Evolutionary conservation across 2,329 filamentous ascomycete genomes (phyloP).

Genomic region (Verticillium longisporum): DNA sequence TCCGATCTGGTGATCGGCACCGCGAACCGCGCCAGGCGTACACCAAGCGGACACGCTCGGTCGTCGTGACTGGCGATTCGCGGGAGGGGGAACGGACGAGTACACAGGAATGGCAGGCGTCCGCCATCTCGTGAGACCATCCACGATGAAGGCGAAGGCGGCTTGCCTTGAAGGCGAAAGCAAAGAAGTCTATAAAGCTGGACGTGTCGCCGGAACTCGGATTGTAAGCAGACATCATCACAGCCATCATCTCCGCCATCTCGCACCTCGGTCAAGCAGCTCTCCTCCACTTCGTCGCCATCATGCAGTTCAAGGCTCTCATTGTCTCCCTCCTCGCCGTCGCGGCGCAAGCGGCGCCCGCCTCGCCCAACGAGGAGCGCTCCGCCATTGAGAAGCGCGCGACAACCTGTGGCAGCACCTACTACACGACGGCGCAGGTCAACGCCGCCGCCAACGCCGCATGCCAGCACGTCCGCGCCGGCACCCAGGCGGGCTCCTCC

Average conservation of each 20-base stretch:
- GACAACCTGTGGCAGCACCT: constrained; percentile 43
- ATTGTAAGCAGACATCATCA: neutral
- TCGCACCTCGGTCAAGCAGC: neutral
- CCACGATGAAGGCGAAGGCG: neutral
- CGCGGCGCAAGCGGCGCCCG: constrained; percentile 7
- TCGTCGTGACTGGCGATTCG: neutral
- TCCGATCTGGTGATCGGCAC: constrained; percentile 7
- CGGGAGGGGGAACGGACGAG: neutral
- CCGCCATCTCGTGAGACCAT: neutral
- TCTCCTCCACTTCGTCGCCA: neutral
- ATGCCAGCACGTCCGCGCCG: constrained; percentile 40
- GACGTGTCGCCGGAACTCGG: neutral
- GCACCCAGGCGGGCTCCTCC: constrained; percentile 24
- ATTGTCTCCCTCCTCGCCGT: constrained; percentile 10
- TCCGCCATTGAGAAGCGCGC: constrained; percentile 27
- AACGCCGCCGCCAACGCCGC: constrained; percentile 42
- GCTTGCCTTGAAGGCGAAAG: neutral
- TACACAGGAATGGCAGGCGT: neutral
- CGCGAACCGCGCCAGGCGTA: constrained; percentile 1
- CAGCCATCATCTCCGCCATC: neutral
- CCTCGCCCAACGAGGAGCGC: constrained; percentile 19
- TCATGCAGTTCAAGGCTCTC: constrained; percentile 10
- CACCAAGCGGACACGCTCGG: constrained; percentile 3
- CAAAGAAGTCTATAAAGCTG: neutral
- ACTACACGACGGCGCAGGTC: constrained; percentile 45